These are phyloP conservation scores for Colletotrichum eleusines DNA, from an alignment of 2,329 filamentous ascomycete genomes.

Conservation along the genomic window DNA sequence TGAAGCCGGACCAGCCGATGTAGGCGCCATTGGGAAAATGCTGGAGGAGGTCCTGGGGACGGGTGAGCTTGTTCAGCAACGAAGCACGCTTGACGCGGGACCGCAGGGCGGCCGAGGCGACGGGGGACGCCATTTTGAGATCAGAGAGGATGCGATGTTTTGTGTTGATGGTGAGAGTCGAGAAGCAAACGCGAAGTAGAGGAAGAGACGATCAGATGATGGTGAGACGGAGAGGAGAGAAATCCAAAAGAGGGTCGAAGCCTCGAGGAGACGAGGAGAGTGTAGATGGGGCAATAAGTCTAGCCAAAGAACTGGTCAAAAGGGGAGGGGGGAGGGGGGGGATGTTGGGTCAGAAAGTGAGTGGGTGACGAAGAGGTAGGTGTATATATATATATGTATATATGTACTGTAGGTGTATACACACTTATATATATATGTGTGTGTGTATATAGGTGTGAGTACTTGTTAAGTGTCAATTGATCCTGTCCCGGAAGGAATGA, in stretches of 20 bases:
- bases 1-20: conserved; percentile 92
- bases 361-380: neutral
- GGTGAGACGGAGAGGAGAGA: conserved; percentile 12
- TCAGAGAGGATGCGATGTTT: neutral
- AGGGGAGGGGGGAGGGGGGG: neutral
- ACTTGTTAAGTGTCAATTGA: neutral
- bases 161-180: neutral
- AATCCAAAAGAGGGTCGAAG: conserved; percentile 13
- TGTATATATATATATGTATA: conserved; percentile 10
- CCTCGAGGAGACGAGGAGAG: conserved; percentile 13
- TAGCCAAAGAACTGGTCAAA: neutral
- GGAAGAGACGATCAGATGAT: neutral
- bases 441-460: too few relatives aligned
- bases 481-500: neutral
- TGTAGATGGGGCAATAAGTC: conserved; percentile 1
- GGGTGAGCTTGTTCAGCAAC: conserved; percentile 83
- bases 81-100: conserved; percentile 80
- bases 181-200: neutral
- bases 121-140: conserved; percentile 60
- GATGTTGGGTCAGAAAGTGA: conserved; percentile 16
- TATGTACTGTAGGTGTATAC: neutral
- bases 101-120: conserved; percentile 80
- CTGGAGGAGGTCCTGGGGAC: conserved; percentile 82
- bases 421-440: conserved; percentile 1
- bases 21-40: conserved; percentile 89